phyloP scores from a whole-genome alignment of 2,329 filamentous ascomycete genomes.

The Ascocoryne sarcoides region DNA sequence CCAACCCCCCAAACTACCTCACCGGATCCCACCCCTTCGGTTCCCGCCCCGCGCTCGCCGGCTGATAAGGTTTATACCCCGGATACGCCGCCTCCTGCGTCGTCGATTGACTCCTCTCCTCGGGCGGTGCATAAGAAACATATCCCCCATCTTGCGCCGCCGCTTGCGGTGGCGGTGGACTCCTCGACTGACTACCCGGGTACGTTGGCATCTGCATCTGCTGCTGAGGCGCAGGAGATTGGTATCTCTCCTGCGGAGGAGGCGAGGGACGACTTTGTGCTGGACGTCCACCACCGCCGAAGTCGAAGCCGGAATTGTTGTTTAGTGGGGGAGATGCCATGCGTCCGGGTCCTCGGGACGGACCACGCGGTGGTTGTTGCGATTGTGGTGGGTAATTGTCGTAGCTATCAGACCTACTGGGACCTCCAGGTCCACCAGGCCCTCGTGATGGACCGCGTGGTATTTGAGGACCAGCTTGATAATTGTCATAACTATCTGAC shows the following conservation, averaged over 20 bases:
- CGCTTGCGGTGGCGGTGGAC: not conserved
- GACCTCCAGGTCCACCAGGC: slow-evolving; percentile 2
- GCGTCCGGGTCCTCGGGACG: slow-evolving; percentile 14
- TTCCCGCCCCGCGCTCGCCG: slow-evolving; percentile 6
- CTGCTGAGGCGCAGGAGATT: not conserved
- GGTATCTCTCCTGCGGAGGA: slow-evolving; percentile 1
- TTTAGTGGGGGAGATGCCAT: slow-evolving; percentile 19
- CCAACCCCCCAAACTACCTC: no score
- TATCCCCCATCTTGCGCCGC: slow-evolving; percentile 9
- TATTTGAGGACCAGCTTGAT: not conserved
- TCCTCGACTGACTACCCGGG: no score
- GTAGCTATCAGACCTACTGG: slow-evolving; percentile 4
- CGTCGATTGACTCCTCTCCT: slow-evolving; percentile 20
- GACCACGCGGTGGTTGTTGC: slow-evolving; percentile 3
- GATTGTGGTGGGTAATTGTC: slow-evolving; percentile 1
- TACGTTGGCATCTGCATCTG: not conserved
- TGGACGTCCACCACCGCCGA: slow-evolving; percentile 12
- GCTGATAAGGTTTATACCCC: slow-evolving; percentile 20
- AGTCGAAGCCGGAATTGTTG: slow-evolving; percentile 23
- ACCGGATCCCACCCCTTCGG: slow-evolving; percentile 24
- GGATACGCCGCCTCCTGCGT: slow-evolving; percentile 17
- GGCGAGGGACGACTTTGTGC: slow-evolving; percentile 9
- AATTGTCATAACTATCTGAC: slow-evolving; percentile 1
- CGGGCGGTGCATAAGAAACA: slow-evolving; percentile 15
- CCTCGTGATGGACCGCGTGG: slow-evolving; percentile 12